Conservation (phyloP, 2,329 filamentous ascomycete species). For the Aspergillus felis region DNA sequence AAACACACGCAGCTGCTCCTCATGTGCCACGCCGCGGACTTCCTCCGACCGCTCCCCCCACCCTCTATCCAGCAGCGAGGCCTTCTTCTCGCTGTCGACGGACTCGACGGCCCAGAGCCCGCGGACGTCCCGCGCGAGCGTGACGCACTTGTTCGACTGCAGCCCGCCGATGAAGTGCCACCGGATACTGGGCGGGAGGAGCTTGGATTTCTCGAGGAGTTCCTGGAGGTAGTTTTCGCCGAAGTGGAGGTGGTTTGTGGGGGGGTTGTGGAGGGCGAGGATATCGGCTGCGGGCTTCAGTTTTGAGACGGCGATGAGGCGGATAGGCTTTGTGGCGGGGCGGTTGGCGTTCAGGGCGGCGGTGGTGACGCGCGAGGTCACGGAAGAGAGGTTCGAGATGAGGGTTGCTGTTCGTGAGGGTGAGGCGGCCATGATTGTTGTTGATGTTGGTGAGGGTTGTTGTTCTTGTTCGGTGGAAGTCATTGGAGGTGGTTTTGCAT, state of each 20-base stretch:
- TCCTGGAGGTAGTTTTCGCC: conserved; percentile 97
- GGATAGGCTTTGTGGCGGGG: conserved; percentile 32
- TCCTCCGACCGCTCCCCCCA: conserved; percentile 53
- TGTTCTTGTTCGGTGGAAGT: conserved; percentile 9
- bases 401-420: conserved; percentile 61
- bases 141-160: conserved; percentile 90
- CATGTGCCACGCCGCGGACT: conserved; percentile 30
- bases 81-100: conserved; percentile 85
- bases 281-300: conserved; percentile 92
- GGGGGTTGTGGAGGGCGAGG: conserved; percentile 68
- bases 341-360: conserved; percentile 36
- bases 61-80: conserved; percentile 71
- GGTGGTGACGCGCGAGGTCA: conserved; percentile 56
- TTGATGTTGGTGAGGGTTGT: conserved; percentile 15
- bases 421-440: conserved; percentile 49
- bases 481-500: conserved; percentile 1
- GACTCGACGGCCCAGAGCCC: conserved; percentile 91
- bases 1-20: conserved; percentile 63
- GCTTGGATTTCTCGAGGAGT: conserved; percentile 74
- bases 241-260: conserved; percentile 68
- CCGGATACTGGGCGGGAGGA: conserved; percentile 69
- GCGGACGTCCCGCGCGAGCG: conserved; percentile 73
- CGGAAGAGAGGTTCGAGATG: conserved; percentile 57
- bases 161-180: conserved; percentile 98
- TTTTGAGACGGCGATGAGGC: conserved; percentile 93